Percentiles rank a stretch among this genome's conserved stretches.
Evolutionary conservation across 1,284 basidiomycete genomes (phyloP).

Genomic region (Malassezia nana): DNA sequence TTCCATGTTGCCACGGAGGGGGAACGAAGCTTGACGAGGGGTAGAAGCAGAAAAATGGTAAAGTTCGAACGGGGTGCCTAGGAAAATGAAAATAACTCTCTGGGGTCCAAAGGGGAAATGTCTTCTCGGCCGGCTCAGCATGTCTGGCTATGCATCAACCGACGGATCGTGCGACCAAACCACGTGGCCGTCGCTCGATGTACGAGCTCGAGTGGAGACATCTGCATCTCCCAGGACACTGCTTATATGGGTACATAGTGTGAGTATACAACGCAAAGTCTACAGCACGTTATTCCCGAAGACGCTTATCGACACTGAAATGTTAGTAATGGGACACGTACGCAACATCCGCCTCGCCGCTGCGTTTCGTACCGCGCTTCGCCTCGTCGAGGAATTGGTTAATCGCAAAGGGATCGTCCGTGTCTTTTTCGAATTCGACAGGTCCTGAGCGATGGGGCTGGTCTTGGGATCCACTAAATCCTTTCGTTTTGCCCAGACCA

Average conservation of each 20-base stretch:
- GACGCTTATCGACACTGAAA: conserved; percentile 3
- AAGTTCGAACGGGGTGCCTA: background rate
- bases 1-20: background rate
- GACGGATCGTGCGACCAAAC: background rate
- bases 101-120: background rate
- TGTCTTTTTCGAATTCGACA: conserved; percentile 98
- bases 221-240: background rate
- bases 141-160: too few relatives aligned
- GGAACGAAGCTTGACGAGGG: background rate
- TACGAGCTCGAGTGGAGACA: background rate
- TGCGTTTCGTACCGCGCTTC: conserved; percentile 72
- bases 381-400: conserved; percentile 96
- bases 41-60: background rate
- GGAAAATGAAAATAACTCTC: background rate
- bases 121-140: background rate
- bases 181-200: too few relatives aligned
- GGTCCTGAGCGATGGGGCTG: conserved; percentile 64
- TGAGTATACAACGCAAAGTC: background rate
- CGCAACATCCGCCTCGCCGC: background rate
- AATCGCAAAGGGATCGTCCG: conserved; percentile 89
- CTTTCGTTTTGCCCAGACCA: conserved; percentile 65
- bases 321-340: background rate
- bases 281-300: background rate
- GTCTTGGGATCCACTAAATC: conserved; percentile 76
- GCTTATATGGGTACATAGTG: background rate